Evolutionary conservation across 257 asterid genomes (phyloP).

Genomic region (Linaria vulgaris): DNA sequence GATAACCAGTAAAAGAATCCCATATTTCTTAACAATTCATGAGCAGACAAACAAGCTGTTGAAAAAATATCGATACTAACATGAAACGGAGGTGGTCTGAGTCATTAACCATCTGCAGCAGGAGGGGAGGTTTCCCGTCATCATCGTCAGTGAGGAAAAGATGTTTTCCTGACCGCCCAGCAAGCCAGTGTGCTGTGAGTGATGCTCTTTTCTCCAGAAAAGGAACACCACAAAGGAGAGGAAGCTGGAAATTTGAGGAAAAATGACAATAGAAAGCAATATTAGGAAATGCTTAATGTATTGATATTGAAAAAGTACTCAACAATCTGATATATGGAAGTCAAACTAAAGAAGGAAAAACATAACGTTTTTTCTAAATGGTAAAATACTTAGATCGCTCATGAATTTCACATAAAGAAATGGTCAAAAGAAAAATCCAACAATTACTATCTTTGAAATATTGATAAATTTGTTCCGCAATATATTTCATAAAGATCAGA

Average conservation of each 20-base stretch:
- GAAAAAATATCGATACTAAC: slow-evolving; percentile 42
- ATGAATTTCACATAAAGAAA: not conserved
- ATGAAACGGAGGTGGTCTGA: slow-evolving; percentile 65
- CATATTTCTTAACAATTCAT: not conserved
- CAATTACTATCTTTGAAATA: no score
- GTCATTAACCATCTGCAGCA: slow-evolving; percentile 78
- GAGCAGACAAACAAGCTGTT: slow-evolving; percentile 1
- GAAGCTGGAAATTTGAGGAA: slow-evolving; percentile 50
- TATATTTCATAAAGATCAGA: not conserved
- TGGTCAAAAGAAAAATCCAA: not conserved
- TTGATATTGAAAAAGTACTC: slow-evolving; percentile 1
- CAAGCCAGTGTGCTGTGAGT: slow-evolving; percentile 84
- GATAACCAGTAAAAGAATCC: not conserved
- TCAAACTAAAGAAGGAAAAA: not conserved
- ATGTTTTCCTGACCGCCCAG: slow-evolving; percentile 92
- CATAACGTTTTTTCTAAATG: not conserved
- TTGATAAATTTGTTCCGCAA: no score
- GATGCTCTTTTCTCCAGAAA: slow-evolving; percentile 76
- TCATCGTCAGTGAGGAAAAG: slow-evolving; percentile 83
- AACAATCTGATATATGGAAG: not conserved
- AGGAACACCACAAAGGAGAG: slow-evolving; percentile 89
- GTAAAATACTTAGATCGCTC: not conserved
- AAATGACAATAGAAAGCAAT: slow-evolving; percentile 2
- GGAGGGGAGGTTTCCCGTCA: slow-evolving; percentile 76
- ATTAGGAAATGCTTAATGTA: slow-evolving; percentile 11